Conservation (phyloP, 495 filamentous ascomycete species). For the Talaromyces stipitatus region DNA sequence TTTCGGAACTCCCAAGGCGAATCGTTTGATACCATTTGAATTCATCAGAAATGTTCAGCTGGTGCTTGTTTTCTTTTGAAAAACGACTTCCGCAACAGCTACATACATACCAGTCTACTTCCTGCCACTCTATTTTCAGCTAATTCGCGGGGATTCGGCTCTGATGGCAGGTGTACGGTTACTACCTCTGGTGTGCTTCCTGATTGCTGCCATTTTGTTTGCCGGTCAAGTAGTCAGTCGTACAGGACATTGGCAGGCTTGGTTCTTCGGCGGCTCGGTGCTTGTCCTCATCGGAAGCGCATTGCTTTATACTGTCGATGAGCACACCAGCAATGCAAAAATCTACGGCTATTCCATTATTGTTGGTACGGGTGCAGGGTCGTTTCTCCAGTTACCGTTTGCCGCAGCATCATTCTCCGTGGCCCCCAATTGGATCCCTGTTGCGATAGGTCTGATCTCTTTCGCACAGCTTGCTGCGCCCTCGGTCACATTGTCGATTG, state of each 20-base stretch:
- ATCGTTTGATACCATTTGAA: not conserved
- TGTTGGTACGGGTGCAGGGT: not conserved
- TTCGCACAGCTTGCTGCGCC: not conserved
- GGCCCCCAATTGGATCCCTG: not conserved
- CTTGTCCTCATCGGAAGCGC: not conserved
- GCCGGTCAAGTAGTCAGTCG: too few relatives aligned
- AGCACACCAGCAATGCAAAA: not conserved
- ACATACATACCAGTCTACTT: constrained; percentile 22
- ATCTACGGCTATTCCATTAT: not conserved
- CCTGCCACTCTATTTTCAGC: constrained; percentile 48
- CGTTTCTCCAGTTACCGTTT: not conserved
- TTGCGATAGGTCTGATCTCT: not conserved
- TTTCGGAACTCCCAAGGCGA: not conserved
- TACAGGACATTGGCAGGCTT: not conserved
- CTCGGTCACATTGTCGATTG: not conserved
- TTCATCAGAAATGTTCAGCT: not conserved
- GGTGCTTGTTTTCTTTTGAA: not conserved
- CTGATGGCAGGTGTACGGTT: not conserved
- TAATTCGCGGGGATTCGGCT: constrained; percentile 18
- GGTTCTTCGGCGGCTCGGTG: not conserved
- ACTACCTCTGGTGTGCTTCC: not conserved
- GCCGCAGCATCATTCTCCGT: not conserved
- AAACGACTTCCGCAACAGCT: constrained; percentile 12
- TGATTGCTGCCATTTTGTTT: not conserved
- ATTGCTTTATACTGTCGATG: not conserved